Evolutionary conservation across 106 monocot genomes (phyloP).

Genomic region (Dactylorhiza incarnata): DNA sequence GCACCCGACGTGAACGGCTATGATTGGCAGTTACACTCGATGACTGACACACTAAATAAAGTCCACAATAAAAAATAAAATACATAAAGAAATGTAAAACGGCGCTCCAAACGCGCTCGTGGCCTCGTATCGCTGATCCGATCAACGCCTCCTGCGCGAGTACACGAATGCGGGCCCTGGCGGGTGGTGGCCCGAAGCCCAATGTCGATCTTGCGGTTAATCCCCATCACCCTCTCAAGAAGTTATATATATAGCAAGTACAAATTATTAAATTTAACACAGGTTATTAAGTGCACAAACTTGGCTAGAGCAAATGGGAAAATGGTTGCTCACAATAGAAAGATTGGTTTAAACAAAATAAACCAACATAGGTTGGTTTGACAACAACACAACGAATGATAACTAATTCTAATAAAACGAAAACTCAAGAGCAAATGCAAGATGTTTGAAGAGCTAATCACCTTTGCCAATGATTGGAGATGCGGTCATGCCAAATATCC

Average conservation of each 20-base stretch:
- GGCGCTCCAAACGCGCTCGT: too few relatives aligned
- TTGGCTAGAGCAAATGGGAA: background rate
- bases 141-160: too few relatives aligned
- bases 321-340: background rate
- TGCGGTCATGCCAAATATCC: conserved; percentile 98
- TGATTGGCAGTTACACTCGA: too few relatives aligned
- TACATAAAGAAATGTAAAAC: too few relatives aligned
- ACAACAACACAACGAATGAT: background rate
- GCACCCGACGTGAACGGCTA: too few relatives aligned
- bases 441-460: conserved; percentile 16
- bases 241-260: background rate
- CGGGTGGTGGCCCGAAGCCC: too few relatives aligned
- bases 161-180: too few relatives aligned
- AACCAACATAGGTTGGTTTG: background rate
- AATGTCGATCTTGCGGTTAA: too few relatives aligned
- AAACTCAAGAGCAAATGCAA: background rate
- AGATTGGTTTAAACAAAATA: background rate
- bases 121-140: too few relatives aligned
- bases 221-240: background rate
- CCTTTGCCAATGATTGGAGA: conserved; percentile 98
- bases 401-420: background rate
- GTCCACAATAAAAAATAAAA: too few relatives aligned
- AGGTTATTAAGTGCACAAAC: background rate
- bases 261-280: background rate
- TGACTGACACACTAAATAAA: too few relatives aligned